Conservation (phyloP, 192 early-diverging fungal genomes). For the Entrophospora sp. region DNA sequence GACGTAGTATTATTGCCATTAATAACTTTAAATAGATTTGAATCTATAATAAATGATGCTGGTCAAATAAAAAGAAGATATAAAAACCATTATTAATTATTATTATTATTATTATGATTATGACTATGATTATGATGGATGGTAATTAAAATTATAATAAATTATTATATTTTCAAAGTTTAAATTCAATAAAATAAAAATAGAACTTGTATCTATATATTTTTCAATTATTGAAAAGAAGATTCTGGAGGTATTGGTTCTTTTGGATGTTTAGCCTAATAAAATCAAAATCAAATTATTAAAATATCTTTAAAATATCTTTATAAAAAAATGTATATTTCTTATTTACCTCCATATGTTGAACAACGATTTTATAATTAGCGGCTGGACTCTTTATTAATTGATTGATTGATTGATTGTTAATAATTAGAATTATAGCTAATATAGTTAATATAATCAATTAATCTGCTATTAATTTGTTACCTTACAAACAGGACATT, state of each 20-base stretch:
- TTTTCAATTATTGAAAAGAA: not conserved
- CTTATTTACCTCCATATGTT: slow-evolving; percentile 31
- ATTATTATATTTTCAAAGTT: too few relatives aligned
- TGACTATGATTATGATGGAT: too few relatives aligned
- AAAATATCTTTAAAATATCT: not conserved
- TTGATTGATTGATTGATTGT: not conserved
- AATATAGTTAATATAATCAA: not conserved
- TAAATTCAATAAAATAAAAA: too few relatives aligned
- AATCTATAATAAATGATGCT: too few relatives aligned
- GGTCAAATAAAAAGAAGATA: too few relatives aligned
- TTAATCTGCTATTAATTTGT: too few relatives aligned
- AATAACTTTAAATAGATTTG: too few relatives aligned
- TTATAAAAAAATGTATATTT: slow-evolving; percentile 8
- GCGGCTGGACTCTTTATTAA: slow-evolving; percentile 23
- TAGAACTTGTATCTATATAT: too few relatives aligned
- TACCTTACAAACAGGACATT: slow-evolving; percentile 33
- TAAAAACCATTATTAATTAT: too few relatives aligned
- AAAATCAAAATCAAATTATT: not conserved
- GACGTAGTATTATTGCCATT: too few relatives aligned
- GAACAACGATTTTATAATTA: slow-evolving; percentile 27
- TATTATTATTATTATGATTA: too few relatives aligned
- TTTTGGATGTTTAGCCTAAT: slow-evolving; percentile 19
- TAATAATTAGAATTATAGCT: not conserved
- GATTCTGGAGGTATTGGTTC: slow-evolving; percentile 8
- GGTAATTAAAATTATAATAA: too few relatives aligned